Conservation (phyloP, 495 filamentous ascomycete species). For the Aspergillus cristatus region DNA sequence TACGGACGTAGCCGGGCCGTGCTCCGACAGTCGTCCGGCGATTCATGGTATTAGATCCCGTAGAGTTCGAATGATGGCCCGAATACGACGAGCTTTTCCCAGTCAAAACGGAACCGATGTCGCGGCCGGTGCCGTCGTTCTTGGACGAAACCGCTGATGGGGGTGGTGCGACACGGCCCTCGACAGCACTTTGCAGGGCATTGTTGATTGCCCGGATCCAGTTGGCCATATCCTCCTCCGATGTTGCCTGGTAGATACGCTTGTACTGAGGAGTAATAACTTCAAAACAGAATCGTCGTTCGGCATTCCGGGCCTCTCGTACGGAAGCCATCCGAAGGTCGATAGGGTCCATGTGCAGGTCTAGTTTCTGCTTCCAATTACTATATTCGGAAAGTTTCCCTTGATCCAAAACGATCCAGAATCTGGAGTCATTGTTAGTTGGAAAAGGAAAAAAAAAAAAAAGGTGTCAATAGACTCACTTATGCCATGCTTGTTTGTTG, state of each 20-base stretch:
- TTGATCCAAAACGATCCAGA: slow-evolving; percentile 97
- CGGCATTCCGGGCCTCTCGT: slow-evolving; percentile 85
- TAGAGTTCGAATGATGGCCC: slow-evolving; percentile 47
- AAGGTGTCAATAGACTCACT: slow-evolving; percentile 51
- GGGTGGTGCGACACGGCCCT: slow-evolving; percentile 56
- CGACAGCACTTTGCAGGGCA: slow-evolving; percentile 88
- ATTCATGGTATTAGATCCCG: slow-evolving; percentile 46
- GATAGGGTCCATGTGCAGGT: slow-evolving; percentile 97
- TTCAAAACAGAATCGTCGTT: slow-evolving; percentile 96
- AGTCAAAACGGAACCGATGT: slow-evolving; percentile 85
- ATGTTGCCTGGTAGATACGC: slow-evolving; percentile 94
- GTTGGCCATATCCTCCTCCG: slow-evolving; percentile 93
- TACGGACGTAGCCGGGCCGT: slow-evolving; percentile 63
- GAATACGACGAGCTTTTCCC: slow-evolving; percentile 82
- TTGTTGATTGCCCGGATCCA: slow-evolving; percentile 98
- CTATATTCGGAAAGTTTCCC: slow-evolving; percentile 96
- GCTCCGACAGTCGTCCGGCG: slow-evolving; percentile 87
- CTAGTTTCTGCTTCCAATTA: slow-evolving; percentile 97
- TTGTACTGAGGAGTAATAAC: slow-evolving; percentile 96
- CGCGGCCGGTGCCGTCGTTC: slow-evolving; percentile 52
- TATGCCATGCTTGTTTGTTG: slow-evolving; percentile 98
- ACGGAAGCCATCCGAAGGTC: slow-evolving; percentile 96
- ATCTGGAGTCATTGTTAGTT: slow-evolving; percentile 42
- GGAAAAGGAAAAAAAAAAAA: slow-evolving; percentile 7
- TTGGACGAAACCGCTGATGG: slow-evolving; percentile 30